A percentile compares a stretch with the other conserved stretches of the same genome.
Conservation (phyloP, 2,329 filamentous ascomycete species). For the Ophiobolus disseminans region DNA sequence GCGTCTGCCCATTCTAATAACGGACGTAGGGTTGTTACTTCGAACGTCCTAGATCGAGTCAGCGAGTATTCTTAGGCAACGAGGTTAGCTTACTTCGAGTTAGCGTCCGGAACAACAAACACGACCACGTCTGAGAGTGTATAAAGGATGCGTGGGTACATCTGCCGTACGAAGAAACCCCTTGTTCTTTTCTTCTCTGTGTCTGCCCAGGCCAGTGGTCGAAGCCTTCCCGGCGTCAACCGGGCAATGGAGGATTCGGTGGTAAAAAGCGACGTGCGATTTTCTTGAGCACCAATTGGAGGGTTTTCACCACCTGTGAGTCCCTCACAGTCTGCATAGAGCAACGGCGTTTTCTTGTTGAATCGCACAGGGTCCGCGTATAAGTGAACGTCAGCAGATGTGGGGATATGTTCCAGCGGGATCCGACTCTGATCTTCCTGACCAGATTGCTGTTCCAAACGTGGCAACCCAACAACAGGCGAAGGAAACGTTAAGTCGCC, state of each 20-base stretch:
- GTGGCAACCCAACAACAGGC: too few species aligned
- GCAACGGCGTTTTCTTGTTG: slow-evolving; percentile 50
- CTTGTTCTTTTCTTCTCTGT: slow-evolving; percentile 33
- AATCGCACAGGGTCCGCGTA: slow-evolving; percentile 58
- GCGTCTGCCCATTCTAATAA: slow-evolving; percentile 18
- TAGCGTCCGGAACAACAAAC: slow-evolving; percentile 53
- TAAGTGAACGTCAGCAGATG: slow-evolving; percentile 47
- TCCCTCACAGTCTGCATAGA: slow-evolving; percentile 62
- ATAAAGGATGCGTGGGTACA: slow-evolving; percentile 53
- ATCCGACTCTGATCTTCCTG: too few species aligned
- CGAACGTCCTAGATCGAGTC: too few species aligned
- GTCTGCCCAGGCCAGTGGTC: slow-evolving; percentile 22
- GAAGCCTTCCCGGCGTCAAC: too few species aligned
- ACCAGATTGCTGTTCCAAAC: too few species aligned
- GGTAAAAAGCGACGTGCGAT: too few species aligned
- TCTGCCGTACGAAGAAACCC: slow-evolving; percentile 48
- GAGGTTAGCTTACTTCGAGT: too few species aligned
- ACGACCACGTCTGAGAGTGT: slow-evolving; percentile 55
- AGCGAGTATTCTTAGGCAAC: too few species aligned
- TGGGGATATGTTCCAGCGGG: too few species aligned
- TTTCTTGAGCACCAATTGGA: slow-evolving; percentile 43
- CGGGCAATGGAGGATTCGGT: too few species aligned
- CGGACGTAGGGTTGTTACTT: too few species aligned
- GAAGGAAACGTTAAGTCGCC: too few species aligned
- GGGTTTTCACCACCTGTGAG: slow-evolving; percentile 57